These are phyloP conservation scores for Raddia guianensis DNA, from an alignment of 176 grass and related monocot genomes.

Conservation along the genomic window DNA sequence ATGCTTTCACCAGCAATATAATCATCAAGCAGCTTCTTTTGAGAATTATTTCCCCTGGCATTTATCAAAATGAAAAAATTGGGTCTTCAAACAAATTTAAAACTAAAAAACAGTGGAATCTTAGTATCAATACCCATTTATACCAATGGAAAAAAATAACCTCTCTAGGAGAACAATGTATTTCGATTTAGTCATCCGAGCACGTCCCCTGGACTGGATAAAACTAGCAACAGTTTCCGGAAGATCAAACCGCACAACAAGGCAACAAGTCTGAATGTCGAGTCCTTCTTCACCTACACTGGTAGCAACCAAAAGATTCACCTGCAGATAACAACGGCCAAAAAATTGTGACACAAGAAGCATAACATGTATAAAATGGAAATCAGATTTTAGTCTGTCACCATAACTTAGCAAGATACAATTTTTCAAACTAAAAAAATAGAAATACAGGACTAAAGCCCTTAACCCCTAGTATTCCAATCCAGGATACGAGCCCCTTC, in stretches of 20 bases:
- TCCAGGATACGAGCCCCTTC: slow-evolving; percentile 9
- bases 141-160: slow-evolving; percentile 36
- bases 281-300: slow-evolving; percentile 98
- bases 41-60: slow-evolving; percentile 71
- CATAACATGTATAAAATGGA: slow-evolving; percentile 27
- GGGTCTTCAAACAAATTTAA: slow-evolving; percentile 10
- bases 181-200: slow-evolving; percentile 84
- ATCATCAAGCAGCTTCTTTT: slow-evolving; percentile 77
- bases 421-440: not conserved
- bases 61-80: slow-evolving; percentile 32
- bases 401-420: slow-evolving; percentile 25
- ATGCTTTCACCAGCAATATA: slow-evolving; percentile 72
- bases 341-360: slow-evolving; percentile 39
- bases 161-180: slow-evolving; percentile 88
- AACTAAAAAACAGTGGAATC: slow-evolving; percentile 29
- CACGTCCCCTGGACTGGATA: slow-evolving; percentile 94
- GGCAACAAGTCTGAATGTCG: slow-evolving; percentile 93
- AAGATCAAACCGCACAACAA: slow-evolving; percentile 96
- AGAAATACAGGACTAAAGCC: not conserved
- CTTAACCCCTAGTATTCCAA: slow-evolving; percentile 6
- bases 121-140: slow-evolving; percentile 16
- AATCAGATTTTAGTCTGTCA: slow-evolving; percentile 11
- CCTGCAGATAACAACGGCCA: slow-evolving; percentile 52
- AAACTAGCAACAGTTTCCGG: slow-evolving; percentile 90
- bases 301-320: slow-evolving; percentile 94